phyloP scores from a whole-genome alignment of 176 grass and related monocot genomes.

The Avena eriantha region DNA sequence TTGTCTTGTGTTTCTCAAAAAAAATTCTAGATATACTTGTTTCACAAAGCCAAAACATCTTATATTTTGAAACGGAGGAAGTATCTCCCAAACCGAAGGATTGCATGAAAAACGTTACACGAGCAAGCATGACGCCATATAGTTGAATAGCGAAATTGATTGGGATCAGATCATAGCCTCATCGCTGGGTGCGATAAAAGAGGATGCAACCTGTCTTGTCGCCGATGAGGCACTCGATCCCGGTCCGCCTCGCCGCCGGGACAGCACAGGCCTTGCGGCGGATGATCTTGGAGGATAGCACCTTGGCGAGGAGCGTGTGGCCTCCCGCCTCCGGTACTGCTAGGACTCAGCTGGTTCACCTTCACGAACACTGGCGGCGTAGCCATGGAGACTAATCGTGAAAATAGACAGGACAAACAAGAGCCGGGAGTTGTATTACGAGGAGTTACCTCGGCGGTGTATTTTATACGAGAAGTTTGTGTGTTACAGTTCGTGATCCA shows the following conservation, averaged over 20 bases:
- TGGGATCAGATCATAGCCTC: constrained; percentile 47
- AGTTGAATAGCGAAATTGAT: background rate
- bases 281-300: constrained; percentile 61
- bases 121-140: too few relatives aligned
- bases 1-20: too few relatives aligned
- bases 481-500: too few relatives aligned
- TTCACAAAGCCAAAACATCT: too few relatives aligned
- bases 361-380: constrained; percentile 60
- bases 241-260: constrained; percentile 41
- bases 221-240: constrained; percentile 80
- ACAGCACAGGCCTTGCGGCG: constrained; percentile 51
- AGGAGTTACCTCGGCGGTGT: background rate
- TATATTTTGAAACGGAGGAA: too few relatives aligned
- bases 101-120: background rate
- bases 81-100: background rate
- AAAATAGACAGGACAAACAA: background rate
- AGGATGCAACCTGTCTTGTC: constrained; percentile 78
- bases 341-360: constrained; percentile 70
- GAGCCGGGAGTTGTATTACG: background rate
- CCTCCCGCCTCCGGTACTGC: constrained; percentile 43
- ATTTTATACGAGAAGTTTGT: background rate
- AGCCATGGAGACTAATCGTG: background rate
- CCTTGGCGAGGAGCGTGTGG: constrained; percentile 71
- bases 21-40: too few relatives aligned
- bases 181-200: constrained; percentile 66